These are phyloP conservation scores for Coemansia sp. DNA, from an alignment of 192 early-diverging fungal species.

Conservation along the genomic window DNA sequence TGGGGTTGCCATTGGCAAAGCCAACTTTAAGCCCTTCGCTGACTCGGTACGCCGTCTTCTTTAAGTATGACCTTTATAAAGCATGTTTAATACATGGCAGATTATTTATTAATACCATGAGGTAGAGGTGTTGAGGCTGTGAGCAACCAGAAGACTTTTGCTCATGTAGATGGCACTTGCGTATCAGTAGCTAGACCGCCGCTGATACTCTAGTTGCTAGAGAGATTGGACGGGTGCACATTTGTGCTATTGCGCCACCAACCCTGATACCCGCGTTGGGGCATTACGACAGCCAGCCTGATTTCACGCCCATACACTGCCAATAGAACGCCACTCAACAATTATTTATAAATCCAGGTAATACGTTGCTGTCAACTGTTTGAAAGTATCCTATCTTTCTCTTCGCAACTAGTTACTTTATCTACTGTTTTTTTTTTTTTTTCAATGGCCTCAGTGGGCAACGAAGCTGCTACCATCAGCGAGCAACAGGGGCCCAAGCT, in stretches of 20 bases:
- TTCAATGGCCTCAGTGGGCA: slow-evolving; percentile 16
- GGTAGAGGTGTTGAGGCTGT: no score
- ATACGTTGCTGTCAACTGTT: no score
- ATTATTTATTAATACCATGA: no score
- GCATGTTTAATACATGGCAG: no score
- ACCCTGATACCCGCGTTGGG: no score
- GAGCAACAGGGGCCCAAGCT: slow-evolving; percentile 30
- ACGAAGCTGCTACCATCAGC: background rate
- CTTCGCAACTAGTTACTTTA: background rate
- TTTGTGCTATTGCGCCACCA: no score
- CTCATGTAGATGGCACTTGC: no score
- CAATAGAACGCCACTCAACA: background rate
- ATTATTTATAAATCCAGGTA: background rate
- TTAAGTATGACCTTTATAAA: background rate
- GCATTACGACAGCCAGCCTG: no score
- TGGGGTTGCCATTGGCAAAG: background rate
- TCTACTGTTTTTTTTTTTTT: background rate
- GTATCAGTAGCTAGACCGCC: no score
- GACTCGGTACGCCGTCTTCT: background rate
- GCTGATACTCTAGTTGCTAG: no score
- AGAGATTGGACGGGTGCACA: no score
- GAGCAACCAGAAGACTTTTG: no score
- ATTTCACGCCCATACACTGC: background rate
- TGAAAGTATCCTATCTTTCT: background rate
- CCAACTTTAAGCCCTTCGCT: background rate